A percentile compares a stretch with the other conserved stretches of the same genome.
These are phyloP conservation scores for Hippophae rhamnoides DNA, from an alignment of 306 rosid genomes.

Conservation along the genomic window DNA sequence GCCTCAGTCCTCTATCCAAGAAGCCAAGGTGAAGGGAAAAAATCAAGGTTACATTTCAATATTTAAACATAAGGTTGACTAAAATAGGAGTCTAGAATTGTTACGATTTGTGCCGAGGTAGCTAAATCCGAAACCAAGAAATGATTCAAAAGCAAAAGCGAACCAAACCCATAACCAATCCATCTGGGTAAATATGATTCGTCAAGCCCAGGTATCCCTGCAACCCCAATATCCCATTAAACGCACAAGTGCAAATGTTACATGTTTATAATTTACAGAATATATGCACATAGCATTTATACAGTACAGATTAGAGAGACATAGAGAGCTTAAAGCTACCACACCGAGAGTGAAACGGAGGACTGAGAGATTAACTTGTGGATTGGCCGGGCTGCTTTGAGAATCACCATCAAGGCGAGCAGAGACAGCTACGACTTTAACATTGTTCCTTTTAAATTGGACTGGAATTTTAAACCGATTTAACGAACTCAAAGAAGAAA, in stretches of 20 bases:
- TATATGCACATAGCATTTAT: neutral
- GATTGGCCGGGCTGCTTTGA: conserved; percentile 26
- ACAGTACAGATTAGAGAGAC: neutral
- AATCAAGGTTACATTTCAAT: neutral
- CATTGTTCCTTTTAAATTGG: conserved; percentile 11
- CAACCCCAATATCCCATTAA: conserved; percentile 5
- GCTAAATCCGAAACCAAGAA: conserved; percentile 52
- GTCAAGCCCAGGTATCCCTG: conserved; percentile 89
- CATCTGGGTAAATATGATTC: conserved; percentile 95
- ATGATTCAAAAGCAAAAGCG: conserved; percentile 66
- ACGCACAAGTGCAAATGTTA: too few relatives aligned
- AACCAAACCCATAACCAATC: conserved; percentile 89
- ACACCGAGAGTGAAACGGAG: conserved; percentile 87
- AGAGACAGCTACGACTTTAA: conserved; percentile 24
- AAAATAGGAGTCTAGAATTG: neutral
- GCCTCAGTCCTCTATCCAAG: conserved; percentile 55
- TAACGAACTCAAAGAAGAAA: conserved; percentile 27
- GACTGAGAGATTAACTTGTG: conserved; percentile 70
- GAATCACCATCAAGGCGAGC: conserved; percentile 53
- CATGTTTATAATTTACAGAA: too few relatives aligned
- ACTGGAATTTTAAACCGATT: conserved; percentile 18
- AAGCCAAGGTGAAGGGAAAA: conserved; percentile 8
- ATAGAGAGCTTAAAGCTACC: conserved; percentile 5
- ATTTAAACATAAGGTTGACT: neutral
- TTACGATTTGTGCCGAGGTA: conserved; percentile 60